Conservation (phyloP, 2,329 filamentous ascomycete species). For the Neofusicoccum ribis region DNA sequence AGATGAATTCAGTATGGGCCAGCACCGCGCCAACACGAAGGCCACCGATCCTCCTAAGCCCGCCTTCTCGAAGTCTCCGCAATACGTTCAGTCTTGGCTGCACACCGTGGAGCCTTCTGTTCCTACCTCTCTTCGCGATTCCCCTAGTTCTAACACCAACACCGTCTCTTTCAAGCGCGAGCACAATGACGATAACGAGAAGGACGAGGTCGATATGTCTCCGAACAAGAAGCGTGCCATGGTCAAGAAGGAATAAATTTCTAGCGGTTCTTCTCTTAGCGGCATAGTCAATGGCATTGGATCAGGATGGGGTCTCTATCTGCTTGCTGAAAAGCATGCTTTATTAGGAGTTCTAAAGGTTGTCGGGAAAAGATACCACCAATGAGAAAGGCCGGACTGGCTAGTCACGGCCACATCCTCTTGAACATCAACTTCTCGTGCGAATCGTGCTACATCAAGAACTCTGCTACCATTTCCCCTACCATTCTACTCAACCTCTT, state of each 20-base stretch:
- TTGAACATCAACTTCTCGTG: neutral
- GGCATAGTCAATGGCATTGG: neutral
- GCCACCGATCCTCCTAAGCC: too few species aligned
- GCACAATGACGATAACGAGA: neutral
- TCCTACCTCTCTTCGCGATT: too few species aligned
- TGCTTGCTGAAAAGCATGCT: neutral
- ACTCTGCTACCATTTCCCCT: neutral
- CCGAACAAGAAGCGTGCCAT: neutral
- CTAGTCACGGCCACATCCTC: neutral
- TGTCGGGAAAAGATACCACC: constrained; percentile 1
- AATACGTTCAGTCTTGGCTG: too few species aligned
- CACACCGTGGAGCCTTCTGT: too few species aligned
- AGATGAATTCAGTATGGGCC: too few species aligned
- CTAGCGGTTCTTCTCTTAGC: neutral
- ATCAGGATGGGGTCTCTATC: neutral
- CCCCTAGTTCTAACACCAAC: too few species aligned
- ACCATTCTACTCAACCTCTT: constrained; percentile 59
- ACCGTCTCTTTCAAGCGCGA: neutral
- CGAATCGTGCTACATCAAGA: neutral
- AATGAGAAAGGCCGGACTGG: neutral
- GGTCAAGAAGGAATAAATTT: neutral
- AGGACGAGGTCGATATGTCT: neutral
- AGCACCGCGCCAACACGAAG: too few species aligned
- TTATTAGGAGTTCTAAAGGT: neutral
- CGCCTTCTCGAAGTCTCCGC: too few species aligned